Base-by-base conservation (phyloP, 768 basidiomycete species). In the Suillus spraguei region DNA sequence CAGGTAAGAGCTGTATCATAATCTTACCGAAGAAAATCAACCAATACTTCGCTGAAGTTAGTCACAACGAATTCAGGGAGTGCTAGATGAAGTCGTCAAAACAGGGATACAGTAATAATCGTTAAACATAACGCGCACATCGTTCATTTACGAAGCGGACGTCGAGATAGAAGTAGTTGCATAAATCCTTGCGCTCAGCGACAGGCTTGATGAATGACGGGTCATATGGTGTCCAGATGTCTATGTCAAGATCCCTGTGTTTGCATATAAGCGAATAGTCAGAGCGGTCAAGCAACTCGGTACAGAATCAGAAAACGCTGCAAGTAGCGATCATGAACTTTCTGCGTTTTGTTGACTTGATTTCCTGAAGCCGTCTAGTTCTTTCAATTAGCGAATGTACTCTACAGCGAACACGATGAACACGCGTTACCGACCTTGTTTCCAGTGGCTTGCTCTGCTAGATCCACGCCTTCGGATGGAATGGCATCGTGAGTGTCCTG, bases 151-250 rank as follows among this genome's bases (percentile, higher is more conserved):
- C 6, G 0, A 24, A 41, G 28, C 10, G 38, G 56, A 28, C 16
- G 13, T 60, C 46, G 42, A 71, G 61, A 61, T 66, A 61, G 52
- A 70, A 71, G 44, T 70, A 71, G 42, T 64, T 70, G 17, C 60
- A 17, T 5, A 65, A 16, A 56, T 71, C 67, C n/a, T n/a, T 24
- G 8, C 41, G 38, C 35, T 59, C 62, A 49, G 67, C 62, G 9
- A 65, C 39, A n/a, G 65, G 60, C 33, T 63, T 59, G 35, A 54
- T 61, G 44, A 47, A 55, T 3, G 68, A 65, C 2, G 64, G 56
- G 20, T 58, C 38, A 20, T 56, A 56, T 20, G 38, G 38, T 10
- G 0, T 38, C 55, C 55, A 56, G 2, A 17, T 8, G 3, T 14
- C 0, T 14, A 0, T 0, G 24, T 0, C 8, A 38, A 1, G 0